Percentiles rank a stretch among this genome's conserved stretches.
These are phyloP conservation scores for Priceomyces melissophilus DNA, from an alignment of 805 yeast genomes.

Conservation along the genomic window DNA sequence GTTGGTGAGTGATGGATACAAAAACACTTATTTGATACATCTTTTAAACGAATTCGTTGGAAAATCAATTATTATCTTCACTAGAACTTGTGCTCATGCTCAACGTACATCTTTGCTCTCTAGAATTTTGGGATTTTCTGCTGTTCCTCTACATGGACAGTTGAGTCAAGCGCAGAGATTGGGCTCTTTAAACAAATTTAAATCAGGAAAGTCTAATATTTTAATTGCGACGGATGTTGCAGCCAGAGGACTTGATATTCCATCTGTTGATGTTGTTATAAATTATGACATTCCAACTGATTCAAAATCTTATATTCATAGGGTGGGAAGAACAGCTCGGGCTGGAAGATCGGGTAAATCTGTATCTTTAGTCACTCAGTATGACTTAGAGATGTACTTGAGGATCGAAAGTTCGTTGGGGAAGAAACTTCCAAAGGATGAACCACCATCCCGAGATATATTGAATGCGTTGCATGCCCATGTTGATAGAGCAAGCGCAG, in stretches of 20 bases:
- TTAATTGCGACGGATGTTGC: constrained; percentile 84
- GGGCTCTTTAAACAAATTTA: constrained; percentile 77
- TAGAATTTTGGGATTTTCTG: constrained; percentile 77
- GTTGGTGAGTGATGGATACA: constrained; percentile 89
- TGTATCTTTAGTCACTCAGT: constrained; percentile 86
- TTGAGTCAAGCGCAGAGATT: constrained; percentile 78
- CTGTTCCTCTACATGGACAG: constrained; percentile 94
- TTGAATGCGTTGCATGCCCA: constrained; percentile 77
- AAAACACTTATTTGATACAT: constrained; percentile 82
- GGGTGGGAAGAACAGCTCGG: constrained; percentile 96
- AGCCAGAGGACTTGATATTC: constrained; percentile 86
- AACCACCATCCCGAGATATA: constrained; percentile 70
- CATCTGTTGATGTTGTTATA: constrained; percentile 71
- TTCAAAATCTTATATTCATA: constrained; percentile 77
- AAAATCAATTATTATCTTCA: constrained; percentile 83
- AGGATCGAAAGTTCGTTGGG: constrained; percentile 85
- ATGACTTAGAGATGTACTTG: constrained; percentile 83
- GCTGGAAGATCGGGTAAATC: constrained; percentile 90
- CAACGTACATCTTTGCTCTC: constrained; percentile 84
- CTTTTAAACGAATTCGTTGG: constrained; percentile 80
- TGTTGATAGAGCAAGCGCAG: constrained; percentile 88
- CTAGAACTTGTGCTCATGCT: constrained; percentile 93
- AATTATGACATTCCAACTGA: constrained; percentile 82
- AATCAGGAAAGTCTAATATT: constrained; percentile 64
- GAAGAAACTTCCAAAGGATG: constrained; percentile 77